Base-by-base conservation (phyloP, 75 land plant genomes). In the Ceratopteris richardii region DNA sequence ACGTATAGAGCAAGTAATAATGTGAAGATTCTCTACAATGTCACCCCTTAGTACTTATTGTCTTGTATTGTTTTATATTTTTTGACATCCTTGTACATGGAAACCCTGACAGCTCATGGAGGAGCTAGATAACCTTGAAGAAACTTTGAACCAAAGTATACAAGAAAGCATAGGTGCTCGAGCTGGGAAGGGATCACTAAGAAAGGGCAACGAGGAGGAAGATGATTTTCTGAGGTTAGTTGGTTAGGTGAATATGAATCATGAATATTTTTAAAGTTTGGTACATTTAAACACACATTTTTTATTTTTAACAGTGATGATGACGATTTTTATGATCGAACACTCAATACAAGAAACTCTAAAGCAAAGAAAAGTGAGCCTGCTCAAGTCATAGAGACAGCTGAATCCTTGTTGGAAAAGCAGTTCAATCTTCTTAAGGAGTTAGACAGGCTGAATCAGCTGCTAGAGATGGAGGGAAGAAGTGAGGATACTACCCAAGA, bases 241-340 rank as follows among this genome's bases (percentile, higher is more conserved):
- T n/a, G n/a, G n/a, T 47, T 44, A 14, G 29, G 43, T 24, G 13
- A n/a, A n/a, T n/a, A n/a, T n/a, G n/a, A n/a, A n/a, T n/a, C n/a
- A n/a, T n/a, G n/a, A n/a, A n/a, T n/a, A n/a, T n/a, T n/a, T n/a
- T n/a, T n/a, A n/a, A n/a, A n/a, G n/a, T n/a, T n/a, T n/a, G n/a
- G n/a, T n/a, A n/a, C n/a, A n/a, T n/a, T n/a, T n/a, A n/a, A n/a
- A n/a, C n/a, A n/a, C n/a, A n/a, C n/a, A n/a, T n/a, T 33, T 3
- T 33, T 33, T 33, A 9, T 33, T 33, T 33, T 33, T 3, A 9
- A 33, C 77, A 82, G 96, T 73, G 98, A 84, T 71, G 91, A 83
- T 52, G 93, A 93, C 79, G 98, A 93, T 29, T 89, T 89, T 59
- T 93, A 89, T 69, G 96, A 93, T 50, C 96, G 96, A 29, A 80